A percentile compares a stretch with the other conserved stretches of the same genome.
phyloP scores from a whole-genome alignment of 352 stramenopile genomes.

The Phytophthora rubi region DNA sequence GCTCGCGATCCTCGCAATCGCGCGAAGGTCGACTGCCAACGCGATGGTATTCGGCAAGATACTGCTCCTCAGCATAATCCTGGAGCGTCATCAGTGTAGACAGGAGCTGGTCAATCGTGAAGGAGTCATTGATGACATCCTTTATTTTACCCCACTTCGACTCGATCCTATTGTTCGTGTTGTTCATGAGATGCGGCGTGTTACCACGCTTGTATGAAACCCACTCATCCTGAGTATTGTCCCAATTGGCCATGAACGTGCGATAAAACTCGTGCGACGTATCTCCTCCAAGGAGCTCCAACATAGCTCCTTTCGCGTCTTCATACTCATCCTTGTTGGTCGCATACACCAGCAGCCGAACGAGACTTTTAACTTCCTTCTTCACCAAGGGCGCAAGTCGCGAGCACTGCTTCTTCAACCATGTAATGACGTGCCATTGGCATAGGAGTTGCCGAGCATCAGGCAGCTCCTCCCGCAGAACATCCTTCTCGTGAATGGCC shows the following conservation, averaged over 20 bases:
- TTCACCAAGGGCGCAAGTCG: background rate
- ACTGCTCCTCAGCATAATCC: background rate
- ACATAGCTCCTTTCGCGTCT: background rate
- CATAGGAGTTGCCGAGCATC: slow-evolving; percentile 14
- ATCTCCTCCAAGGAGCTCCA: background rate
- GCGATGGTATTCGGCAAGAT: background rate
- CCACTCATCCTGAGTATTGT: background rate
- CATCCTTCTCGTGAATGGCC: slow-evolving; percentile 9
- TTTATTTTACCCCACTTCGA: background rate
- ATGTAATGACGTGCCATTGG: slow-evolving; percentile 16
- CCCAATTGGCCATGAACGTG: background rate
- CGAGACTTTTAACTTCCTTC: background rate
- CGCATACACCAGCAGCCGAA: slow-evolving; percentile 10
- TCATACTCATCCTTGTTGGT: background rate
- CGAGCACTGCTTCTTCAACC: slow-evolving; percentile 3
- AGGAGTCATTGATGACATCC: background rate
- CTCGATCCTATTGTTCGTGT: background rate
- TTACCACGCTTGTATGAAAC: background rate
- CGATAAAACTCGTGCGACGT: background rate
- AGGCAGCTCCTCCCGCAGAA: slow-evolving; percentile 5
- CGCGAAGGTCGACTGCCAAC: background rate
- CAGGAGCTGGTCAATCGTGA: background rate
- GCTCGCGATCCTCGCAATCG: background rate
- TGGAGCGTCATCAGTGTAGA: background rate
- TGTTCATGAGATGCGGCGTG: background rate